A percentile compares a stretch with the other conserved stretches of the same genome.
Conservation (phyloP, 306 rosid genomes). For the Castanea mollissima region DNA sequence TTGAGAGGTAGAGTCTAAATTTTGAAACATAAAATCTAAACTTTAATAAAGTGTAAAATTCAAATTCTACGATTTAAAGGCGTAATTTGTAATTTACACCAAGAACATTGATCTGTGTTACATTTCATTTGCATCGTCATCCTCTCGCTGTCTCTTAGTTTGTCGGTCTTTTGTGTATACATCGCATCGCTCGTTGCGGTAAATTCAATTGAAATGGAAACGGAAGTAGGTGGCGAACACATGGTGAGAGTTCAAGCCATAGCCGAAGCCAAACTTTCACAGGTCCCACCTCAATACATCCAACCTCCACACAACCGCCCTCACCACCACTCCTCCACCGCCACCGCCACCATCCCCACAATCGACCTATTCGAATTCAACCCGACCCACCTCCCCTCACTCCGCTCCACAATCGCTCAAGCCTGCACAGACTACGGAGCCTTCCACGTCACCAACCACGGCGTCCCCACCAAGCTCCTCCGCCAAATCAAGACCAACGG, state of each 20-base stretch:
- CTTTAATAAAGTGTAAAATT: too few relatives aligned
- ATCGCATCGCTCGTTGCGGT: too few relatives aligned
- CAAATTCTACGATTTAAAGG: too few relatives aligned
- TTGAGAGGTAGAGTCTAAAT: too few relatives aligned
- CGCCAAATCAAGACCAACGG: constrained; percentile 42
- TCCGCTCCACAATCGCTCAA: constrained; percentile 34
- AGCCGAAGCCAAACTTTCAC: constrained; percentile 46
- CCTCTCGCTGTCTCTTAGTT: too few relatives aligned
- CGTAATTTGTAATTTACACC: too few relatives aligned
- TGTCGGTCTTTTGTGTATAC: too few relatives aligned
- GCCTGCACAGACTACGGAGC: constrained; percentile 86
- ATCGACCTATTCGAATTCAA: constrained; percentile 49
- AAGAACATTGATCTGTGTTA: too few relatives aligned
- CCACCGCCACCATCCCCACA: constrained; percentile 32
- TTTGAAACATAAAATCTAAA: too few relatives aligned
- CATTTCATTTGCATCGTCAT: too few relatives aligned
- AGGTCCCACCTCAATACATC: constrained; percentile 65
- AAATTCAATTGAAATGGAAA: background rate
- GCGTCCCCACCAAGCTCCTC: constrained; percentile 49
- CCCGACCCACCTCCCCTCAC: constrained; percentile 29
- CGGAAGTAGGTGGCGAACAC: constrained; percentile 46
- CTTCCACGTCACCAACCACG: constrained; percentile 79
- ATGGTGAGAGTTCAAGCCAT: constrained; percentile 59
- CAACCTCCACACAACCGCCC: constrained; percentile 52
- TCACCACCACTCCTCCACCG: background rate